Evolutionary conservation across 2,329 filamentous ascomycete species (phyloP), one percentile per base, ranked within the genome.

Genomic region (Volutella citrinella): DNA sequence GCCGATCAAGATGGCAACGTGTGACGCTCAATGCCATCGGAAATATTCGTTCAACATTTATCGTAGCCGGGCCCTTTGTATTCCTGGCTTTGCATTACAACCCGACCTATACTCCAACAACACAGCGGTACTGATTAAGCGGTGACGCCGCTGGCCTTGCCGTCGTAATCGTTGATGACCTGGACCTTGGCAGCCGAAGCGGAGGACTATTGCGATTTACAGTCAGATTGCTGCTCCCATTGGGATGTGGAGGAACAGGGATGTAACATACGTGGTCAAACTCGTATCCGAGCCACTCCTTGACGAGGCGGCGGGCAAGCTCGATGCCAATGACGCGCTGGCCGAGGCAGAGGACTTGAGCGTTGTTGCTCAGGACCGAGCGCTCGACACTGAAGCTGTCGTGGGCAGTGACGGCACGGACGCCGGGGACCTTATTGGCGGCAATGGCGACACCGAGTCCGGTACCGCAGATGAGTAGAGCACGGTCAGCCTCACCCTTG

Each of bases 351-450:
- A 94, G 66, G 19, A 94, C 87, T 65, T 95, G 87, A 4, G 87
- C 86, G 58, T 94, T 82, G 61, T 94, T 94, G 66, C 83, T 88
- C 53, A 91, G 65, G 10, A 94, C 76, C 14, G 84, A 80, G 30
- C 87, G 69, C 72, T 94, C 87, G 6, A 94, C 86, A 36, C 76
- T 82, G 69, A 90, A 95, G 47, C 80, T 82, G 58, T 94, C 88
- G 60, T 95, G 88, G 2, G 88, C 88, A 6, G 87, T 94, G 13
- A 94, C 88, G n/a, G 88, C 88, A 16, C 87, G 72, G 42, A 94
- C 79, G 6, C 87, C 87, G 36, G 80, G 82, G 45, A 94, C 80
- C 63, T 94, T 94, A 72, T 94, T 94, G 47, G 88, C 88, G n/a
- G 78, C 69, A 57, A 94, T 94, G 51, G 88, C 87, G 7, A 95